Conservation (phyloP, 1,284 basidiomycete genomes). For the Cryptococcus sp. region DNA sequence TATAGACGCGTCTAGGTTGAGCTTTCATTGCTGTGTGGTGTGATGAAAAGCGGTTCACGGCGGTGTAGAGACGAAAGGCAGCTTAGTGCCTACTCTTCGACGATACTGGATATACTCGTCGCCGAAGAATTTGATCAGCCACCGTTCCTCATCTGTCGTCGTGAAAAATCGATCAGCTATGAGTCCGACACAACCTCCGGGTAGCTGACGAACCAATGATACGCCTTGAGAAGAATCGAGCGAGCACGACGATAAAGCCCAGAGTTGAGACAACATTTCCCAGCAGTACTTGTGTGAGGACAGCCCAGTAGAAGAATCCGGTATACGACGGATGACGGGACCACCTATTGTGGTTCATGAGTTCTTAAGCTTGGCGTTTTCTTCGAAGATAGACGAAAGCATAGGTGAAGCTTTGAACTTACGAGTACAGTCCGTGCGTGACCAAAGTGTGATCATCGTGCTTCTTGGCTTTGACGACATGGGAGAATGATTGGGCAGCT, state of each 20-base stretch:
- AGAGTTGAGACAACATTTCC: constrained; percentile 72
- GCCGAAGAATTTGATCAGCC: constrained; percentile 78
- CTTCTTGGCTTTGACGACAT: constrained; percentile 72
- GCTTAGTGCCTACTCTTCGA: constrained; percentile 66
- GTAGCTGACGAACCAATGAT: constrained; percentile 65
- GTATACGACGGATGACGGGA: constrained; percentile 95
- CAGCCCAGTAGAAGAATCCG: constrained; percentile 97
- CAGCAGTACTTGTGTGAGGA: constrained; percentile 90
- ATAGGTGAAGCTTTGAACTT: constrained; percentile 42
- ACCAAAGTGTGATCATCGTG: constrained; percentile 74
- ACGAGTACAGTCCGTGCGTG: constrained; percentile 83
- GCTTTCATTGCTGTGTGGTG: too few species aligned
- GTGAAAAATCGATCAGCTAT: constrained; percentile 3
- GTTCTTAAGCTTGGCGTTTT: background rate
- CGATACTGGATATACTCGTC: constrained; percentile 72
- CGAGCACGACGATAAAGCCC: constrained; percentile 61
- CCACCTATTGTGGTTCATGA: constrained; percentile 56
- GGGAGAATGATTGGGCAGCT: constrained; percentile 89
- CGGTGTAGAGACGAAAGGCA: constrained; percentile 57
- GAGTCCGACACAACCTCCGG: background rate
- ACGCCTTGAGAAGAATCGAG: constrained; percentile 81
- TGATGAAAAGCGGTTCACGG: background rate
- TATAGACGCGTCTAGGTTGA: too few species aligned
- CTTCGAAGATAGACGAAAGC: background rate
- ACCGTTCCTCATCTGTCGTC: constrained; percentile 67